Percentiles rank a stretch among this genome's conserved stretches.
Evolutionary conservation across 164 flowering plant species (phyloP).

Genomic region (Dillenia suffruticosa): DNA sequence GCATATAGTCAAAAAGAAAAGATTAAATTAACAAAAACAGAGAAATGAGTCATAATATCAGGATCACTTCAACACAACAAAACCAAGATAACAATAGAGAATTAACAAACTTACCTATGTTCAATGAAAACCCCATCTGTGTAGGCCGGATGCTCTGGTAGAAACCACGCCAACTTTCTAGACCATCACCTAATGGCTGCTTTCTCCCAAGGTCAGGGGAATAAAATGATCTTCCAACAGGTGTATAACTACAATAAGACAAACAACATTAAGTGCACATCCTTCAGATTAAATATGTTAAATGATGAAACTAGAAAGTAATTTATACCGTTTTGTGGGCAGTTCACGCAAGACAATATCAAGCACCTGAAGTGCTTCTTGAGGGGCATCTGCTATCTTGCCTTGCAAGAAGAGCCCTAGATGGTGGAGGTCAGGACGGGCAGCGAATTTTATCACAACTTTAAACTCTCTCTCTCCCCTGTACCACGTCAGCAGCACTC

Average conservation of each 20-base stretch:
- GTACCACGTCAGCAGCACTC: slow-evolving; percentile 7
- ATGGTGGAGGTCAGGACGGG: slow-evolving; percentile 92
- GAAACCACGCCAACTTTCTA: slow-evolving; percentile 97
- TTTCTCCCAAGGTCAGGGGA: slow-evolving; percentile 79
- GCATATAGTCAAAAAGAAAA: slow-evolving; percentile 9
- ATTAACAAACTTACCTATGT: slow-evolving; percentile 54
- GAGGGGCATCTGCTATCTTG: slow-evolving; percentile 92
- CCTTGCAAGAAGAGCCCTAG: slow-evolving; percentile 79
- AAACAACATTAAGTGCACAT: neutral
- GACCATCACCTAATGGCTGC: slow-evolving; percentile 82
- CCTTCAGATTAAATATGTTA: neutral
- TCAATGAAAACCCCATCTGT: slow-evolving; percentile 94
- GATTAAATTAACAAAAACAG: neutral
- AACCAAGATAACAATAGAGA: neutral
- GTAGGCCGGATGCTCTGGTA: slow-evolving; percentile 98
- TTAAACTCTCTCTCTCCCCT: slow-evolving; percentile 74
- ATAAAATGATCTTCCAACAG: slow-evolving; percentile 89
- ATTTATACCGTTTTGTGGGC: slow-evolving; percentile 60
- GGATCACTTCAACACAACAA: neutral
- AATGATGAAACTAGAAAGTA: neutral
- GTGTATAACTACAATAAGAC: slow-evolving; percentile 47
- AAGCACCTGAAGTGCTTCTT: slow-evolving; percentile 97
- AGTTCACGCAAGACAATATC: slow-evolving; percentile 93
- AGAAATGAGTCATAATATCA: neutral
- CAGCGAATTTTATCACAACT: slow-evolving; percentile 84